Conservation (phyloP, 352 stramenopile species). For the Hyaloperonospora brassicae region DNA sequence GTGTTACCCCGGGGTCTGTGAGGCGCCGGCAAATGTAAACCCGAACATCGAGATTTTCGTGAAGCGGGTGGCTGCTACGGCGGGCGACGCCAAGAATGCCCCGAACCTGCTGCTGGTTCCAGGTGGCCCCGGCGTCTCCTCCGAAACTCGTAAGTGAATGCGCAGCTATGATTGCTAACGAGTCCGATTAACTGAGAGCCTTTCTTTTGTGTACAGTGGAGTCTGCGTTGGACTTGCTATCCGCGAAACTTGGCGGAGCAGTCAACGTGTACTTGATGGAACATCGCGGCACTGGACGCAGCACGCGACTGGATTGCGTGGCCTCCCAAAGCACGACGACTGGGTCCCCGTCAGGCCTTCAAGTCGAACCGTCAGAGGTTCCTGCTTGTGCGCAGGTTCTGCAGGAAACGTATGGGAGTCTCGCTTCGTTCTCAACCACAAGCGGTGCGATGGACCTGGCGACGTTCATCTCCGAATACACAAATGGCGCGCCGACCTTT, state of each 20-base stretch:
- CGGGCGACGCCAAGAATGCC: constrained; percentile 2
- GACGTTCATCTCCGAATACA: not conserved
- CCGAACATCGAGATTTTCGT: constrained; percentile 27
- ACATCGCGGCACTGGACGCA: not conserved
- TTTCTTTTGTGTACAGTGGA: no score
- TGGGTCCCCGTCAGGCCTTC: not conserved
- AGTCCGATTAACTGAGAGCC: no score
- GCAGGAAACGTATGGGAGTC: not conserved
- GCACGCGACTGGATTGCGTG: not conserved
- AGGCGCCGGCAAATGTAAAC: constrained; percentile 1
- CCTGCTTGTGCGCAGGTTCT: not conserved
- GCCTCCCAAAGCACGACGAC: not conserved
- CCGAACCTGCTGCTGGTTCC: constrained; percentile 35
- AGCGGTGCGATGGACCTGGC: not conserved
- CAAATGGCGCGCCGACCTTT: not conserved
- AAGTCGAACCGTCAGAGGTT: not conserved
- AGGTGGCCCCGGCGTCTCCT: constrained; percentile 27
- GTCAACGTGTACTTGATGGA: not conserved
- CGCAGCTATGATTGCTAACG: no score
- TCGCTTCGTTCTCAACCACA: not conserved
- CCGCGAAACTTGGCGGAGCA: not conserved
- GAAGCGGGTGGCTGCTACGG: constrained; percentile 24
- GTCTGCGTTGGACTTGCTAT: no score
- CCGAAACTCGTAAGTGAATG: constrained; percentile 23
- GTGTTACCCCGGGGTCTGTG: constrained; percentile 3